Base-by-base conservation (phyloP, 495 filamentous ascomycete species). In the Trichoderma parareesei region DNA sequence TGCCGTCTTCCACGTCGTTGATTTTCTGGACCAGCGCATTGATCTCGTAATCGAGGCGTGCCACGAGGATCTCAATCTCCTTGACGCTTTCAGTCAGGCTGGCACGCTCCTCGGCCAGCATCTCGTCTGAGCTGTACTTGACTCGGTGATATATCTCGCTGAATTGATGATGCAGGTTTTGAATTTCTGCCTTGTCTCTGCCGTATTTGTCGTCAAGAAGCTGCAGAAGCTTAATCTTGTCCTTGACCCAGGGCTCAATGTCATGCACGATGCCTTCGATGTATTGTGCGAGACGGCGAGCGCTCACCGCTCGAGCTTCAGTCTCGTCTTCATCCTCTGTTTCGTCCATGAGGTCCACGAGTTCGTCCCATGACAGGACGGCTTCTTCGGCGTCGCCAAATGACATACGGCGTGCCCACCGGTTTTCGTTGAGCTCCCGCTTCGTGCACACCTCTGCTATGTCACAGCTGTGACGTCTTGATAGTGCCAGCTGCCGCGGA, bases 21-120 rank as follows among this genome's bases (percentile, higher is more conserved):
- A 97, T 89, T 70, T 90, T 92, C 20, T 87, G 88, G 60, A 88
- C 82, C 33, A 98, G 78, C 33, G 86, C 88, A 62, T 85, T 84
- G 43, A 98, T 84, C 77, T 98, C 95, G 73, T 98, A 98, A 70
- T 98, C 93, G 66, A 98, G 79, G 80, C 93, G 94, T 27, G 91
- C 90, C 6, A 87, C 87, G 49, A 97, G 78, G 27, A 87, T 79
- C 72, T 97, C 95, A 20, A 97, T 83, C 66, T 92, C 90, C 72
- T 88, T 90, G 64, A 95, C 81, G 38, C 81, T 82, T 65, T 97
- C 94, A 38, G 81, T 86, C 61, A 96, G 76, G 38, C 82, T 76
- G 38, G 79, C 76, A 38, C 85, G 81, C 77, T 95, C 88, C 38
- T 87, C 84, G 1, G 78, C 78, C 9, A 96, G 71, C 27, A 90